Evolutionary conservation across 108 stramenopile species (phyloP), one percentile per base, ranked within the genome.

Genomic region (Schizochytrium sp.): DNA sequence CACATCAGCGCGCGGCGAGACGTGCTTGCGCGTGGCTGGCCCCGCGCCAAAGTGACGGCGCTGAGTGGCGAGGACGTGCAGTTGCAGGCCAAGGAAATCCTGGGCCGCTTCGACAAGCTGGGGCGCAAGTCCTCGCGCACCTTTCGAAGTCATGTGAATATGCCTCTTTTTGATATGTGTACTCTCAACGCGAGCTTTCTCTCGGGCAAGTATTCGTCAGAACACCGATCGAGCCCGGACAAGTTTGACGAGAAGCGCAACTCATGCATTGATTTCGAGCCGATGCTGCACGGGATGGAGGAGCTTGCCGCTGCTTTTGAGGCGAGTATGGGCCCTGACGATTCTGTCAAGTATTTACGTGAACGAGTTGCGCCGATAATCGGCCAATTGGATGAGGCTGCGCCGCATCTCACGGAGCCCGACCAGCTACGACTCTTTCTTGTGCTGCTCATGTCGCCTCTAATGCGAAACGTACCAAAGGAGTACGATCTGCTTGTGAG

Each of bases 171-270:
- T 53, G 76, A 83, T 23, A 53, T 83, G n/a, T 53, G 51, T 23
- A 83, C 51, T 12, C 76, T 83, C 45, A 83, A 83, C 23, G 19
- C 76, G 25, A 53, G 48, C 28, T 83, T 83, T 28, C 23, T 83
- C 43, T 45, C 45, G 45, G 76, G 48, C 76, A 83, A 47, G 23
- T 53, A 53, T 23, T 69, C 63, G 8, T 69, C 63, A 16, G 25
- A 14, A 47, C 12, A 12, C 28, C 19, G 76, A 12, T 83, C 76
- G 45, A 53, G 48, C 51, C 76, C 76, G 16, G 76, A 83, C 76
- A 47, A 53, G 51, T 53, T 83, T 53, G 76, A 83, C 51, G 48
- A 53, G 76, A 83, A 83, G 76, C 76, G 76, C 14, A 83, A 83
- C 23, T 83, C 76, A 6, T 83, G 76, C 48, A 12, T 83, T 6